These are phyloP conservation scores for Trichophyton rubrum DNA, from an alignment of 2,329 filamentous ascomycete species.

Conservation along the genomic window DNA sequence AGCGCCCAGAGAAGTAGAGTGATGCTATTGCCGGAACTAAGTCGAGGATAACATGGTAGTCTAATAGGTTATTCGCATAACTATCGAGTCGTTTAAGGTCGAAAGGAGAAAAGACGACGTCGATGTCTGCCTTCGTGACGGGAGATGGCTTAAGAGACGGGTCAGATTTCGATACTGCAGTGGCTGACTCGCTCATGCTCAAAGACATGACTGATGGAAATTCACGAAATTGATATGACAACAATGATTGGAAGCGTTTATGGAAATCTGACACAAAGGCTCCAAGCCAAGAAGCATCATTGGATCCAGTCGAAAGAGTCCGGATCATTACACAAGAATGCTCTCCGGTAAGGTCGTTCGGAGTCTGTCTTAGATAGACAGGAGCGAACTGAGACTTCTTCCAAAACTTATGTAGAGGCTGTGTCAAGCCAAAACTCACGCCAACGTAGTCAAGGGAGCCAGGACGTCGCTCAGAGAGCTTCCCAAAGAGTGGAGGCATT, in stretches of 20 bases:
- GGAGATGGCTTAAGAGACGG: constrained; percentile 40
- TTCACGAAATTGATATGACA: constrained; percentile 82
- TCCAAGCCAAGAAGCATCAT: constrained; percentile 72
- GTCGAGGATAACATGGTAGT: constrained; percentile 95
- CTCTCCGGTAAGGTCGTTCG: constrained; percentile 92
- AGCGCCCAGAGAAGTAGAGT: constrained; percentile 71
- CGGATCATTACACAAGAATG: constrained; percentile 97
- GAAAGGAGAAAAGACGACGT: constrained; percentile 70
- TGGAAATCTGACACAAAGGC: constrained; percentile 92
- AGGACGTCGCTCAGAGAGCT: constrained; percentile 69
- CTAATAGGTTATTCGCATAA: constrained; percentile 92
- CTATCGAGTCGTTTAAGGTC: constrained; percentile 90
- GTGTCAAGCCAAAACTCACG: constrained; percentile 86
- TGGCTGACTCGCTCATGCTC: constrained; percentile 77
- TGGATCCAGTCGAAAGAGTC: constrained; percentile 48
- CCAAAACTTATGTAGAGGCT: constrained; percentile 89
- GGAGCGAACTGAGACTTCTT: constrained; percentile 76
- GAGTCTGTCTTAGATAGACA: constrained; percentile 86
- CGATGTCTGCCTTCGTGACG: constrained; percentile 63
- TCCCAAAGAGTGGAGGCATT: constrained; percentile 88
- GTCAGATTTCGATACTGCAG: constrained; percentile 56
- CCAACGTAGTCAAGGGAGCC: constrained; percentile 81
- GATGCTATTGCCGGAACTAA: constrained; percentile 70
- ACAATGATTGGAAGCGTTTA: constrained; percentile 73
- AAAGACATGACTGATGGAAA: constrained; percentile 70